Base-by-base conservation (phyloP, 345 rosid genomes). In the Melastoma malabathricum region DNA sequence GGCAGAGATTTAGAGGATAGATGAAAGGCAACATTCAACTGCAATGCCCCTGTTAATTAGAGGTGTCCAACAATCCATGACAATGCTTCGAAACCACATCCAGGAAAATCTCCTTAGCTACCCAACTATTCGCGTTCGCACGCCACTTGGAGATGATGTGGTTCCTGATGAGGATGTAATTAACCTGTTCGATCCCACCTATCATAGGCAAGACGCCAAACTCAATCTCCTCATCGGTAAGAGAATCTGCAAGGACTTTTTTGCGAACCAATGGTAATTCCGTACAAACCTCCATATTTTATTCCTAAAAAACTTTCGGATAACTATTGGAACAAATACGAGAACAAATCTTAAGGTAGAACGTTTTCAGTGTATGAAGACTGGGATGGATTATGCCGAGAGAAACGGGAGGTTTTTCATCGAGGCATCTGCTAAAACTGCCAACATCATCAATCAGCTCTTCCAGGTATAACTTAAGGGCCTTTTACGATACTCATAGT, bases 341-440 rank as follows among this genome's bases (percentile, higher is more conserved):
- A 22, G 25, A 4, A 22, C 2, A 22, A 4, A n/a, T n/a, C n/a
- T n/a, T n/a, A n/a, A n/a, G n/a, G n/a, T n/a, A n/a, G n/a, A n/a
- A n/a, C n/a, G n/a, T 2, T 34, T 34, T 34, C 12, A 10, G 9
- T 34, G 41, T 34, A 2, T 12, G 41, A 34, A 90, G 98, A 92
- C 84, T 72, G 98, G 89, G 31, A 69, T 75, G 43, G 94, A 86
- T 57, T 84, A 80, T 60, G 94, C 98, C 5, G 98, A 90, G 87
- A 86, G 82, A 71, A 90, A 90, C 51, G 83, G 96, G 15, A 90
- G 86, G 98, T 90, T 90, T 81, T 90, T 84, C 57, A 86, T 90
- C 5, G 96, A 90, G 83, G 82, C 96, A 43, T 90, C 98, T 38
- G 96, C 98, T 20, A 90, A 90, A 72, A 90, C 98, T 51, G 96